Evolutionary conservation across 495 filamentous ascomycete species (phyloP).

Genomic region (Chaetomium cochliodes): DNA sequence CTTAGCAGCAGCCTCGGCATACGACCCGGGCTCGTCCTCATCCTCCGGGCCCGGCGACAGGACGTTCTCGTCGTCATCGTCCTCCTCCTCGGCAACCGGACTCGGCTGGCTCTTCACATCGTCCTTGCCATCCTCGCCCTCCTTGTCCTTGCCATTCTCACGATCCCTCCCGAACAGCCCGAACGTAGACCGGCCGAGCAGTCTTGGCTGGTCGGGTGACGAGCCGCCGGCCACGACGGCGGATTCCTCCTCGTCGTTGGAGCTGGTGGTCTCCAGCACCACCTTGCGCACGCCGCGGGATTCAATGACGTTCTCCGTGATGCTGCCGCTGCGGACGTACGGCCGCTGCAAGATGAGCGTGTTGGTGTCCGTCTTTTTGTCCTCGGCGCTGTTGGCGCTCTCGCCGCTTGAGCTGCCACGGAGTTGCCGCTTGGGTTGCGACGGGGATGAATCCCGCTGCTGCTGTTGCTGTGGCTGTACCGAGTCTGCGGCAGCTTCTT

Average conservation of each 20-base stretch:
- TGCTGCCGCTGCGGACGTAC: conserved; percentile 75
- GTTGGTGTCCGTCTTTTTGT: conserved; percentile 15
- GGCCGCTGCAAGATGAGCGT: conserved; percentile 44
- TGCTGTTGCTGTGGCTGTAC: neutral
- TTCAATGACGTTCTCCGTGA: conserved; percentile 84
- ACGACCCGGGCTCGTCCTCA: conserved; percentile 7
- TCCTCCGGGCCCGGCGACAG: conserved; percentile 22
- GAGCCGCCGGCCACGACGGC: conserved; percentile 28
- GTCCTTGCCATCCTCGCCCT: neutral
- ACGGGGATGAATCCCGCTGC: neutral
- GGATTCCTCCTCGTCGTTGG: conserved; percentile 38
- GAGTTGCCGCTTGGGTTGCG: neutral
- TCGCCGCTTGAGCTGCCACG: conserved; percentile 25
- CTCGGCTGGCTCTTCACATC: neutral
- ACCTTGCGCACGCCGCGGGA: conserved; percentile 80
- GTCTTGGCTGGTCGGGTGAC: conserved; percentile 24
- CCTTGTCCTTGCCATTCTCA: neutral
- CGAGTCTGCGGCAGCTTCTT: neutral
- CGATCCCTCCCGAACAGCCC: conserved; percentile 17
- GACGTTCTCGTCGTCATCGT: conserved; percentile 26
- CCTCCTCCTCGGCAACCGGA: conserved; percentile 18
- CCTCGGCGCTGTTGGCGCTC: conserved; percentile 26
- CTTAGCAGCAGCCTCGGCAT: conserved; percentile 10
- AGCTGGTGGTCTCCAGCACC: conserved; percentile 69
- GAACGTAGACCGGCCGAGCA: conserved; percentile 21